Conservation (phyloP, 2,329 filamentous ascomycete species). For the Exserohilum turcica region DNA sequence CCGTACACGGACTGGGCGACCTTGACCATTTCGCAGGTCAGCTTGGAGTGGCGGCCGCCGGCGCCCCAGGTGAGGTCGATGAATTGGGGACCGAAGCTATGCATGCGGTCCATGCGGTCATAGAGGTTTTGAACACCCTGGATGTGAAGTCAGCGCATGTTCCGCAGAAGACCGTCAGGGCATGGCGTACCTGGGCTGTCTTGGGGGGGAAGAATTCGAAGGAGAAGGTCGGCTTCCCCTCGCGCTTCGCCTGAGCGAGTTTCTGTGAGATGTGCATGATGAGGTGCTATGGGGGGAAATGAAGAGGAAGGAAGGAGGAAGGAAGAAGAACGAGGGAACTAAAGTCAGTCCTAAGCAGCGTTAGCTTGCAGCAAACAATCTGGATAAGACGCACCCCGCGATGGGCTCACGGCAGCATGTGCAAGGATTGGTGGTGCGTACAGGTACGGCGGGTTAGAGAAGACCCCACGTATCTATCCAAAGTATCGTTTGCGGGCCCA, state of each 20-base stretch:
- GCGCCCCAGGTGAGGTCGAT: slow-evolving; percentile 99
- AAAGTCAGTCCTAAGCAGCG: slow-evolving; percentile 6
- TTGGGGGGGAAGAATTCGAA: slow-evolving; percentile 99
- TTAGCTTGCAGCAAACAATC: slow-evolving; percentile 8
- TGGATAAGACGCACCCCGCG: slow-evolving; percentile 27
- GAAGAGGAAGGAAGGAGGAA: slow-evolving; percentile 6
- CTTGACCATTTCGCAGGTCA: slow-evolving; percentile 97
- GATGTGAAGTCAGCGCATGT: slow-evolving; percentile 16
- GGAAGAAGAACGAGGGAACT: slow-evolving; percentile 1
- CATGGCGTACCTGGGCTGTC: slow-evolving; percentile 69
- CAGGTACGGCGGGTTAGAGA: slow-evolving; percentile 7
- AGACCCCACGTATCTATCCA: slow-evolving; percentile 44
- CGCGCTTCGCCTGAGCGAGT: slow-evolving; percentile 78
- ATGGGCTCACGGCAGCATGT: slow-evolving; percentile 18
- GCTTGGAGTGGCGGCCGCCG: slow-evolving; percentile 84
- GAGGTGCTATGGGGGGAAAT: slow-evolving; percentile 26
- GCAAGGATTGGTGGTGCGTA: slow-evolving; percentile 32
- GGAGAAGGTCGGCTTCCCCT: slow-evolving; percentile 86
- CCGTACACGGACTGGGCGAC: slow-evolving; percentile 95
- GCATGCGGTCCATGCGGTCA: slow-evolving; percentile 99
- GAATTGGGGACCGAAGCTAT: slow-evolving; percentile 89
- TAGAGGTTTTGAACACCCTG: slow-evolving; percentile 96
- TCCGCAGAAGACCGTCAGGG: too few species aligned
- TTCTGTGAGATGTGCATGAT: slow-evolving; percentile 96
- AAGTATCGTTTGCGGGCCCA: slow-evolving; percentile 55